Percentiles rank a stretch among this genome's conserved stretches.
Evolutionary conservation across 768 basidiomycete genomes (phyloP).

Genomic region (Gyrodon lividus): DNA sequence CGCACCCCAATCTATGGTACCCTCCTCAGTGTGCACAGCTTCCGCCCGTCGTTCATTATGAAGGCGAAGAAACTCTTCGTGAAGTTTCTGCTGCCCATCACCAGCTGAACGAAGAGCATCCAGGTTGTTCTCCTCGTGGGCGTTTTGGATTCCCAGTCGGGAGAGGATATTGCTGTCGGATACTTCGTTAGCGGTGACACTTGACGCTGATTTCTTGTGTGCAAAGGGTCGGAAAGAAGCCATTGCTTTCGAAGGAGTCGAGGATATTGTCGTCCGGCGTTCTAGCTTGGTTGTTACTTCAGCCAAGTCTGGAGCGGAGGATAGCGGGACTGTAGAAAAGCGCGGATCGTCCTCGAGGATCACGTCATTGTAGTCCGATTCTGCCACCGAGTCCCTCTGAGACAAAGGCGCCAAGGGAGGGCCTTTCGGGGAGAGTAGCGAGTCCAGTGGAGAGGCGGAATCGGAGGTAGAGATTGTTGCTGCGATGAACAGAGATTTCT

Average conservation of each 20-base stretch:
- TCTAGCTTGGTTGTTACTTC: constrained; percentile 21
- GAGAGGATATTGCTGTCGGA: constrained; percentile 49
- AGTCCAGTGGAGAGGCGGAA: constrained; percentile 37
- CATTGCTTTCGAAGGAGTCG: constrained; percentile 17
- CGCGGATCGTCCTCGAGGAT: constrained; percentile 43
- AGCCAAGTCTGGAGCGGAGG: constrained; percentile 25
- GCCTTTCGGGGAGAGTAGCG: constrained; percentile 50
- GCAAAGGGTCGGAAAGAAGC: constrained; percentile 27
- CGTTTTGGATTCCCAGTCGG: constrained; percentile 48
- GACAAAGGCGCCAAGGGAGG: constrained; percentile 29
- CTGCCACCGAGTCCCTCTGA: constrained; percentile 45
- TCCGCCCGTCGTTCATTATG: constrained; percentile 53
- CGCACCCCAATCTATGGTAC: constrained; percentile 77
- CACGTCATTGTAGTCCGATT: constrained; percentile 66
- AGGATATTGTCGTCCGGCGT: constrained; percentile 32
- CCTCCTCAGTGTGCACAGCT: constrained; percentile 38
- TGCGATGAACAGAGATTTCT: constrained; percentile 10
- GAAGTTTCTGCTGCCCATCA: constrained; percentile 68
- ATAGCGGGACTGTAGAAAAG: constrained; percentile 53
- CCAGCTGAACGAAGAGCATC: constrained; percentile 46
- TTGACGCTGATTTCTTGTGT: constrained; percentile 66
- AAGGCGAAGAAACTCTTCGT: constrained; percentile 71
- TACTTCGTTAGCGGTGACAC: constrained; percentile 46
- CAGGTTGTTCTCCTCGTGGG: constrained; percentile 38
- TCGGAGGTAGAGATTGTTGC: constrained; percentile 6